Percentiles rank a stretch among this genome's conserved stretches.
Conservation (phyloP, 768 basidiomycete species). For the Jaapia argillacea region DNA sequence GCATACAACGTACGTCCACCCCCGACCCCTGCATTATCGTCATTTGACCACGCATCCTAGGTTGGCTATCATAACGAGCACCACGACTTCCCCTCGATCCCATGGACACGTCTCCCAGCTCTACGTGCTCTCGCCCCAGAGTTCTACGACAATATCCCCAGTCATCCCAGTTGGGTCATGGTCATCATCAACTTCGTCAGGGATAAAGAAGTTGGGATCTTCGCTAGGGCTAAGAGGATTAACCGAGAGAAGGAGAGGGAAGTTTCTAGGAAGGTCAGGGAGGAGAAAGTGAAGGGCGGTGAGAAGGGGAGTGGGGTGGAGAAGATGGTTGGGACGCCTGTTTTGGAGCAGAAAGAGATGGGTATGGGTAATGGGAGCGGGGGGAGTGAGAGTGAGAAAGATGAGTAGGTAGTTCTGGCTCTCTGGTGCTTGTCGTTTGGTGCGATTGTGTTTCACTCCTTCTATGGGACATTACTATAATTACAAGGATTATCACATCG, state of each 20-base stretch:
- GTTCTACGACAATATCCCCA: conserved; percentile 81
- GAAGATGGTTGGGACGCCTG: not conserved
- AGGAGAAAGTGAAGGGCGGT: not conserved
- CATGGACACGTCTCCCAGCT: conserved; percentile 89
- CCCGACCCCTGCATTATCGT: not conserved
- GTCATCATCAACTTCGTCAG: conserved; percentile 91
- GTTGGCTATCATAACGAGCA: conserved; percentile 99
- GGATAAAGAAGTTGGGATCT: conserved; percentile 81
- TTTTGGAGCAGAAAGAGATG: too few relatives aligned
- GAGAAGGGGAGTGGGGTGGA: not conserved
- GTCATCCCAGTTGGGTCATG: conserved; percentile 92
- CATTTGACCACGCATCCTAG: conserved; percentile 25
- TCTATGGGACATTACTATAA: too few relatives aligned
- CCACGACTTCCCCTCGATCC: conserved; percentile 94
- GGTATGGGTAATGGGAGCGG: too few relatives aligned
- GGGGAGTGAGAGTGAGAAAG: too few relatives aligned
- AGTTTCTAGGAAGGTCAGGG: not conserved
- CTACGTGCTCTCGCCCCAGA: conserved; percentile 81
- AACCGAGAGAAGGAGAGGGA: conserved; percentile 17
- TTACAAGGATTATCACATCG: too few relatives aligned
- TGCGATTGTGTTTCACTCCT: too few relatives aligned
- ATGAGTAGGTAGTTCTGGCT: too few relatives aligned
- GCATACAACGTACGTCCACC: conserved; percentile 76
- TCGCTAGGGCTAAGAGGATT: conserved; percentile 75
- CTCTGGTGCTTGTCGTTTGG: too few relatives aligned